phyloP scores from a whole-genome alignment of 1,284 basidiomycete genomes.

The Farysia itapuensis region DNA sequence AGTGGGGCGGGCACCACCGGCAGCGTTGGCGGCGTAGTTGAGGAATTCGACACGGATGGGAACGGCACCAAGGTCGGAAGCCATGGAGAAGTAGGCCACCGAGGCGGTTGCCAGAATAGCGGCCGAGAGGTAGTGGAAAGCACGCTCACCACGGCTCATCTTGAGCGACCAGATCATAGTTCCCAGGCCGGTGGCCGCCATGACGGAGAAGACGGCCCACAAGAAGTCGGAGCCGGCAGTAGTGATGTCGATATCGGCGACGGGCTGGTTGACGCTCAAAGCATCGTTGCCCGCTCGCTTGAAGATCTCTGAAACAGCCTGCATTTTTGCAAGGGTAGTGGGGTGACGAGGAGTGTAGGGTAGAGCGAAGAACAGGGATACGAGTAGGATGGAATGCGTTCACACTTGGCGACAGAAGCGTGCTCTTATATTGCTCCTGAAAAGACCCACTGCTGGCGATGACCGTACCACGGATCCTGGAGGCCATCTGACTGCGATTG shows the following conservation, averaged over 20 bases:
- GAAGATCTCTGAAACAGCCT: conserved; percentile 9
- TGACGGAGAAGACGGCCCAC: conserved; percentile 59
- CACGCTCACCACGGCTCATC: conserved; percentile 62
- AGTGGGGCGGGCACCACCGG: conserved; percentile 48
- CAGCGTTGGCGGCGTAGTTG: conserved; percentile 44
- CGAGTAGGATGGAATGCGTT: too few relatives aligned
- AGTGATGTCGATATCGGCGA: conserved; percentile 45
- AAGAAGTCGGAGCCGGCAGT: conserved; percentile 63
- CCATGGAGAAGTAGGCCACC: conserved; percentile 66
- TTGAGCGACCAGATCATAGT: conserved; percentile 44
- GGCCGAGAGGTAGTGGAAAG: conserved; percentile 63
- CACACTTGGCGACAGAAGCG: too few relatives aligned
- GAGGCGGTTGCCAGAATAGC: conserved; percentile 57
- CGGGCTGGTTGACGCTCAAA: conserved; percentile 33
- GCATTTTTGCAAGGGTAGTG: too few relatives aligned
- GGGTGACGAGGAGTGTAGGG: too few relatives aligned
- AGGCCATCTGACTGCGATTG: too few relatives aligned
- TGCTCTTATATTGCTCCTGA: too few relatives aligned
- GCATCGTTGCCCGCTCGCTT: conserved; percentile 43
- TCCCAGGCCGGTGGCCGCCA: conserved; percentile 51
- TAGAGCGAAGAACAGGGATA: too few relatives aligned
- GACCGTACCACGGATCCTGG: too few relatives aligned
- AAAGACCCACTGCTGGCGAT: too few relatives aligned
- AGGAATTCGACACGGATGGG: conserved; percentile 65
- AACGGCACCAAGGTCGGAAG: conserved; percentile 67